phyloP scores from a whole-genome alignment of 495 filamentous ascomycete species.

The Penicillium roqueforti region DNA sequence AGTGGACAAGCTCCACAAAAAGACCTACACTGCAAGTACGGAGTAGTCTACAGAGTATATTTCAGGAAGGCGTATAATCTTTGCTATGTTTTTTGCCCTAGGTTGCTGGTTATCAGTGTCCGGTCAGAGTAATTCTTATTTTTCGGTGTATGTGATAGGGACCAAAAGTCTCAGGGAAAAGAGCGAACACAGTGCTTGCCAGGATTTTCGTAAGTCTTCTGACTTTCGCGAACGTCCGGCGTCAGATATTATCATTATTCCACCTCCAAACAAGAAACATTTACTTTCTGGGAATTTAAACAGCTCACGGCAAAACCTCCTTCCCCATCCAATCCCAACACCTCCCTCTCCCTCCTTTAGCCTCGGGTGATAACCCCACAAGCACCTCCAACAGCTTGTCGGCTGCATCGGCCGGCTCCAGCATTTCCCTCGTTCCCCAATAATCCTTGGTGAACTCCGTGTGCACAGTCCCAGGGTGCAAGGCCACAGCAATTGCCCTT shows the following conservation, averaged over 20 bases:
- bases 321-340: slow-evolving; percentile 78
- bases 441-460: slow-evolving; percentile 70
- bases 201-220: neutral
- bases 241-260: neutral
- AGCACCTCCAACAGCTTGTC: slow-evolving; percentile 55
- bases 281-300: neutral
- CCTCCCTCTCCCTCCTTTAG: slow-evolving; percentile 52
- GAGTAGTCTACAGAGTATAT: neutral
- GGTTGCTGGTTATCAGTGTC: too few species aligned
- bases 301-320: slow-evolving; percentile 57
- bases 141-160: neutral
- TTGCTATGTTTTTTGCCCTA: neutral
- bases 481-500: slow-evolving; percentile 59
- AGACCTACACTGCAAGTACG: too few species aligned
- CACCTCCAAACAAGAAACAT: neutral
- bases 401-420: slow-evolving; percentile 59
- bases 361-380: slow-evolving; percentile 28
- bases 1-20: neutral
- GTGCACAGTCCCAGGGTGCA: slow-evolving; percentile 81
- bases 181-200: neutral
- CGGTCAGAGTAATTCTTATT: neutral
- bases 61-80: too few species aligned
- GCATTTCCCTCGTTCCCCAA: slow-evolving; percentile 58
- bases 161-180: neutral
- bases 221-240: neutral